These are phyloP conservation scores for Plasmodium adleri DNA, from an alignment of 169 alveolate species.

Conservation along the genomic window DNA sequence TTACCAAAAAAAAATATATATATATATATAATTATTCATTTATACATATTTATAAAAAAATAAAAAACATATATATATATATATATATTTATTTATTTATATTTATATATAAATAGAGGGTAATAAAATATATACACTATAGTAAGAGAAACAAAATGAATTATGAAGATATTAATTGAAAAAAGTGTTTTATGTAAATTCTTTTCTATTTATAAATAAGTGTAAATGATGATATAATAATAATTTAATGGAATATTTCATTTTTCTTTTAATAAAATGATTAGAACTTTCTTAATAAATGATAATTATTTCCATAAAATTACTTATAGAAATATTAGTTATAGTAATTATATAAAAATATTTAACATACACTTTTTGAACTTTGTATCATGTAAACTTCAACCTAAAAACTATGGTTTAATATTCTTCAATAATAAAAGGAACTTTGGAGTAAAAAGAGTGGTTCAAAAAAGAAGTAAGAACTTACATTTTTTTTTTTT, in stretches of 20 bases:
- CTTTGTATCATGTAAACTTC: slow-evolving; percentile 31
- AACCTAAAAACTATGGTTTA: slow-evolving; percentile 10
- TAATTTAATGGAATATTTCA: neutral
- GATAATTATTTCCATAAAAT: slow-evolving; percentile 15
- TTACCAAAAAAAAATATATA: too few relatives aligned
- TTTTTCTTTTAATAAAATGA: slow-evolving; percentile 42
- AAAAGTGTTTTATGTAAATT: too few relatives aligned
- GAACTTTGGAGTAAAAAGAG: slow-evolving; percentile 74
- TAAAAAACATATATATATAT: too few relatives aligned
- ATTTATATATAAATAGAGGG: too few relatives aligned
- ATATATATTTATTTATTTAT: too few relatives aligned
- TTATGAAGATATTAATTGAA: too few relatives aligned
- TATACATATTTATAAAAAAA: too few relatives aligned
- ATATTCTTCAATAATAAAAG: slow-evolving; percentile 42
- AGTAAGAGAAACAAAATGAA: too few relatives aligned
- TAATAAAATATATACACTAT: too few relatives aligned
- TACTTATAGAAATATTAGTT: slow-evolving; percentile 27
- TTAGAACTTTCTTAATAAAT: slow-evolving; percentile 26
- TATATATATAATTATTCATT: too few relatives aligned
- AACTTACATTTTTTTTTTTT: neutral
- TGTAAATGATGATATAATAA: slow-evolving; percentile 25
- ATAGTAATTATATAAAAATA: neutral
- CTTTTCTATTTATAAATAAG: neutral
- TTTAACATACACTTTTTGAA: slow-evolving; percentile 19
- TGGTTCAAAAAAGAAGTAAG: slow-evolving; percentile 72